These are phyloP conservation scores for Eragrostis nindensis DNA, from an alignment of 176 grass and related monocot species.

Conservation along the genomic window DNA sequence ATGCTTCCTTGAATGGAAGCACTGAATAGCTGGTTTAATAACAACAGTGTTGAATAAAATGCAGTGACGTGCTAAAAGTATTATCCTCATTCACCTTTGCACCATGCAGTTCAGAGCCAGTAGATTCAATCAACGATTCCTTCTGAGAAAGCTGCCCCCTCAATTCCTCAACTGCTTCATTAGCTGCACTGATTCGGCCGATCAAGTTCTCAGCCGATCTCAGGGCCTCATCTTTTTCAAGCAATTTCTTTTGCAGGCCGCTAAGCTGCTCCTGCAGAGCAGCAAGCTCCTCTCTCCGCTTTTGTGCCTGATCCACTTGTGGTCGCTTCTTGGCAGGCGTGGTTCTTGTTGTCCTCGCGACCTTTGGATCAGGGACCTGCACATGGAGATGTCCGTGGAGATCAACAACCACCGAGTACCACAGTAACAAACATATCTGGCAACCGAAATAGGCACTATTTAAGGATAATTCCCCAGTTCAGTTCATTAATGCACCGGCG, in stretches of 20 bases:
- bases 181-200: slow-evolving; percentile 51
- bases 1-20: slow-evolving; percentile 24
- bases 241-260: slow-evolving; percentile 71
- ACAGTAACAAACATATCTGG: slow-evolving; percentile 22
- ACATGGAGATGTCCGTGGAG: slow-evolving; percentile 38
- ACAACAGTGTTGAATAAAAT: slow-evolving; percentile 4
- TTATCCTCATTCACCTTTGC: slow-evolving; percentile 66
- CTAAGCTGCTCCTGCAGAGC: slow-evolving; percentile 69
- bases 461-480: slow-evolving; percentile 25
- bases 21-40: not conserved
- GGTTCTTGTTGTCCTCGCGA: slow-evolving; percentile 35
- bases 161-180: slow-evolving; percentile 60
- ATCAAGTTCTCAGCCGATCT: slow-evolving; percentile 77
- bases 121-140: slow-evolving; percentile 63
- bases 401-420: slow-evolving; percentile 42
- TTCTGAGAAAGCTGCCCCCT: slow-evolving; percentile 74
- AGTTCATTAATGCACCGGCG: slow-evolving; percentile 16
- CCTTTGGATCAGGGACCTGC: slow-evolving; percentile 56
- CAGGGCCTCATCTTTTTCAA: slow-evolving; percentile 88
- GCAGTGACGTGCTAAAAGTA: not conserved
- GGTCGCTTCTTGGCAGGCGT: slow-evolving; percentile 52
- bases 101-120: slow-evolving; percentile 75
- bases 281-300: slow-evolving; percentile 75
- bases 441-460: slow-evolving; percentile 19
- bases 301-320: slow-evolving; percentile 54